Conservation (phyloP, 495 filamentous ascomycete species). For the Choiromyces venosus region DNA sequence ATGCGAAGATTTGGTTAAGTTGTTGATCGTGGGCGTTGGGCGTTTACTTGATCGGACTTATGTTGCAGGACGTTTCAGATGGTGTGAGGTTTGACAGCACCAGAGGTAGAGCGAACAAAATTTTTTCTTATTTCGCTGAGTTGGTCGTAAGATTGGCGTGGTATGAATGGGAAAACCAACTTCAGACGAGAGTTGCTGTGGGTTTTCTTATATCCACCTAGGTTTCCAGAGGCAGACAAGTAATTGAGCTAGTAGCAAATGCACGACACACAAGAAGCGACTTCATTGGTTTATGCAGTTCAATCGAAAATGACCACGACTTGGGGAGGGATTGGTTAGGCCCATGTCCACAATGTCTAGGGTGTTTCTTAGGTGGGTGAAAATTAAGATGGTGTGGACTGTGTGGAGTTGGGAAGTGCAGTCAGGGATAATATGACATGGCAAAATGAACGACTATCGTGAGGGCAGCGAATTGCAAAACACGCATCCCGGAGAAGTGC, state of each 20-base stretch:
- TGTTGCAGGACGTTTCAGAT: conserved; percentile 25
- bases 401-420: conserved; percentile 12
- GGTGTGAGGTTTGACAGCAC: conserved; percentile 14
- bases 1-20: background rate
- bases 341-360: conserved; percentile 1
- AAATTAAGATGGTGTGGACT: conserved; percentile 32
- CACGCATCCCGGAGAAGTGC: conserved; percentile 23
- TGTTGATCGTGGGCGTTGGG: background rate
- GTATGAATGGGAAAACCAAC: conserved; percentile 32
- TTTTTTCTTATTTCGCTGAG: conserved; percentile 28
- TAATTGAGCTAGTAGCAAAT: conserved; percentile 17
- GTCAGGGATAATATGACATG: conserved; percentile 35
- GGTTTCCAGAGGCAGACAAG: conserved; percentile 30
- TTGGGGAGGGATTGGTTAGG: conserved; percentile 40
- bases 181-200: conserved; percentile 39
- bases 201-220: conserved; percentile 39
- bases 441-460: conserved; percentile 33
- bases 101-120: background rate
- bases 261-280: conserved; percentile 11
- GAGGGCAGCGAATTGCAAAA: conserved; percentile 32
- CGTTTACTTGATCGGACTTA: conserved; percentile 10
- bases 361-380: conserved; percentile 29
- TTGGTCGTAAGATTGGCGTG: conserved; percentile 29
- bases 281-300: conserved; percentile 38
- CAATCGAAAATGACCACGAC: conserved; percentile 40